Percentiles rank a stretch among this genome's conserved stretches.
Evolutionary conservation across 352 stramenopile species (phyloP).

Genomic region (Globisporangium spinosum): DNA sequence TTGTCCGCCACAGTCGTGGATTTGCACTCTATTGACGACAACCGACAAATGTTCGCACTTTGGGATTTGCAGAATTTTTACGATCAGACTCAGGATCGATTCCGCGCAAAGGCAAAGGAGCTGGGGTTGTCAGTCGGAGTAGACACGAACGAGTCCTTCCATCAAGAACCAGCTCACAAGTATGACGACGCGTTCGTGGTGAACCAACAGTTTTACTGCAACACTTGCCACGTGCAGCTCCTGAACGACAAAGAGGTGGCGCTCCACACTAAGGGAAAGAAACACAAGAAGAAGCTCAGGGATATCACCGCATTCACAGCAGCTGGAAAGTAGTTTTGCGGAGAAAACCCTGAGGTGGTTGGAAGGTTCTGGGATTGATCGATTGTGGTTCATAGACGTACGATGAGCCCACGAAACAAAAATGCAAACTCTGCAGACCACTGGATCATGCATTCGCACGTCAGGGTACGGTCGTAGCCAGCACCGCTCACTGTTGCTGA

Average conservation of each 20-base stretch:
- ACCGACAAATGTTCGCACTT: slow-evolving; percentile 67
- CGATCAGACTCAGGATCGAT: slow-evolving; percentile 50
- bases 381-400: background rate
- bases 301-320: slow-evolving; percentile 12
- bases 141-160: slow-evolving; percentile 37
- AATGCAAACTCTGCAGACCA: background rate
- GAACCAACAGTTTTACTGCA: slow-evolving; percentile 61
- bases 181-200: slow-evolving; percentile 44
- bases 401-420: background rate
- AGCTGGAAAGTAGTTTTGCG: background rate
- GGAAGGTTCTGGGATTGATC: background rate
- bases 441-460: background rate
- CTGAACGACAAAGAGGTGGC: slow-evolving; percentile 70
- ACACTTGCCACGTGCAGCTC: slow-evolving; percentile 63
- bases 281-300: slow-evolving; percentile 78
- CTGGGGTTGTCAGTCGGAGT: slow-evolving; percentile 23
- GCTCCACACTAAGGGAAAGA: slow-evolving; percentile 74
- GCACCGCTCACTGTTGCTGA: no score
- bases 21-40: slow-evolving; percentile 54
- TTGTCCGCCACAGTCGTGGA: slow-evolving; percentile 45
- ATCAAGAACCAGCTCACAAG: slow-evolving; percentile 16
- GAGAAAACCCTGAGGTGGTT: background rate
- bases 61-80: slow-evolving; percentile 62
- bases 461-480: background rate
- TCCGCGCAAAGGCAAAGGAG: slow-evolving; percentile 35